Evolutionary conservation across 768 basidiomycete species (phyloP).

Genomic region (Chlorophyllum brunneum): DNA sequence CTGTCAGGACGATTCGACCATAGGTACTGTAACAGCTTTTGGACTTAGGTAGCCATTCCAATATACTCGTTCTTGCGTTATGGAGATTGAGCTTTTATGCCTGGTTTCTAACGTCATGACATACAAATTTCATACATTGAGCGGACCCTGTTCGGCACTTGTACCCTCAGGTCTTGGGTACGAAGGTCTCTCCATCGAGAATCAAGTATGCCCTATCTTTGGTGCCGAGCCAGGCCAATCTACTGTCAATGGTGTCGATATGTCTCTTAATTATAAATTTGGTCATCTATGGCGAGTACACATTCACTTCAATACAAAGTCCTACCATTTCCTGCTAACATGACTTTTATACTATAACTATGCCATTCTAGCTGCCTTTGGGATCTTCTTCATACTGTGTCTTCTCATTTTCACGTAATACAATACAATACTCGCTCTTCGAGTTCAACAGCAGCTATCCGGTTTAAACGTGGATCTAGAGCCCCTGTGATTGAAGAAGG

Average conservation of each 20-base stretch:
- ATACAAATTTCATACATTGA: constrained; percentile 76
- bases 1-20: no score
- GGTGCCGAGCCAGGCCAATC: constrained; percentile 60
- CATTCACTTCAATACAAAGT: neutral
- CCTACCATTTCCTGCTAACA: neutral
- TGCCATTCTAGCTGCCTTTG: constrained; percentile 70
- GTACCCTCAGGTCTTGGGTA: constrained; percentile 65
- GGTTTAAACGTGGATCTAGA: constrained; percentile 63
- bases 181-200: constrained; percentile 45
- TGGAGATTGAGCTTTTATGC: no score
- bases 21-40: no score
- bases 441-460: constrained; percentile 36
- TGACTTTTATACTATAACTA: constrained; percentile 41
- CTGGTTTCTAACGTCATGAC: no score
- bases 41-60: no score
- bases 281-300: constrained; percentile 40
- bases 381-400: constrained; percentile 49
- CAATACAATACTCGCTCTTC: constrained; percentile 38
- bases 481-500: constrained; percentile 24
- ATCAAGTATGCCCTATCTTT: constrained; percentile 75
- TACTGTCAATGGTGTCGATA: constrained; percentile 52
- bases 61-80: no score
- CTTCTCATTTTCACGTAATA: constrained; percentile 60
- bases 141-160: constrained; percentile 56
- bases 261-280: constrained; percentile 46